A percentile compares a stretch with the other conserved stretches of the same genome.
Conservation (phyloP, 345 rosid genomes). For the Carallia brachiata region DNA sequence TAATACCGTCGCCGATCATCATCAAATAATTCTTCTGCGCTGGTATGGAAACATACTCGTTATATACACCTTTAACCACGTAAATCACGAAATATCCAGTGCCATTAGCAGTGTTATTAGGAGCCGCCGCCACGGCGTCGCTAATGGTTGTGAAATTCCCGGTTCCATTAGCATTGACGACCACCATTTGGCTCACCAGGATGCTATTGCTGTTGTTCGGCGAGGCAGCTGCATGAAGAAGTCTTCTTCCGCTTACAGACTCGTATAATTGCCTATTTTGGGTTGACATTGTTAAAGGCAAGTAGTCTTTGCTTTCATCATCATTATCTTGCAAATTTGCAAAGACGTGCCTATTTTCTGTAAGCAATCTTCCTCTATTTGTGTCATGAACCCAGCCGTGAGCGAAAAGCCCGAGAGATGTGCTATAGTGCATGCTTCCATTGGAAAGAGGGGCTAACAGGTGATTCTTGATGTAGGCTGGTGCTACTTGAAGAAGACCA, state of each 20-base stretch:
- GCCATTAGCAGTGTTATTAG: slow-evolving; percentile 22
- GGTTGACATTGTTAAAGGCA: slow-evolving; percentile 1
- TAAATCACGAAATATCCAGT: slow-evolving; percentile 43
- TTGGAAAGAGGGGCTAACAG: slow-evolving; percentile 15
- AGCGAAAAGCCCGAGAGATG: slow-evolving; percentile 33
- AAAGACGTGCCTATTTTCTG: slow-evolving; percentile 6
- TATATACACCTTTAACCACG: slow-evolving; percentile 41
- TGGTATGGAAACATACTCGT: slow-evolving; percentile 49
- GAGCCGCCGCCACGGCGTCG: slow-evolving; percentile 51
- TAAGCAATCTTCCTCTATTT: slow-evolving; percentile 5
- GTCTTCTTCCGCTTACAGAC: slow-evolving; percentile 6
- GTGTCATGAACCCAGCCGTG: slow-evolving; percentile 24
- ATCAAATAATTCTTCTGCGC: slow-evolving; percentile 37
- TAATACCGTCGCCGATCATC: slow-evolving; percentile 58
- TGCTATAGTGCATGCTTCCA: slow-evolving; percentile 21
- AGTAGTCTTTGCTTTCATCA: not conserved
- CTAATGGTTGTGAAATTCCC: slow-evolving; percentile 44
- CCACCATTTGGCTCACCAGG: slow-evolving; percentile 22
- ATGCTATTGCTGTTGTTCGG: not conserved
- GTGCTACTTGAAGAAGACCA: slow-evolving; percentile 20
- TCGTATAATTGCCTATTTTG: slow-evolving; percentile 3
- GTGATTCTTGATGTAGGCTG: slow-evolving; percentile 10
- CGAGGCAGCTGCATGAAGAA: not conserved
- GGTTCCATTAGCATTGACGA: slow-evolving; percentile 38
- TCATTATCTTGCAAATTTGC: not conserved